Base-by-base conservation (phyloP, 352 stramenopile genomes). In the Phytophthora uliginosa region DNA sequence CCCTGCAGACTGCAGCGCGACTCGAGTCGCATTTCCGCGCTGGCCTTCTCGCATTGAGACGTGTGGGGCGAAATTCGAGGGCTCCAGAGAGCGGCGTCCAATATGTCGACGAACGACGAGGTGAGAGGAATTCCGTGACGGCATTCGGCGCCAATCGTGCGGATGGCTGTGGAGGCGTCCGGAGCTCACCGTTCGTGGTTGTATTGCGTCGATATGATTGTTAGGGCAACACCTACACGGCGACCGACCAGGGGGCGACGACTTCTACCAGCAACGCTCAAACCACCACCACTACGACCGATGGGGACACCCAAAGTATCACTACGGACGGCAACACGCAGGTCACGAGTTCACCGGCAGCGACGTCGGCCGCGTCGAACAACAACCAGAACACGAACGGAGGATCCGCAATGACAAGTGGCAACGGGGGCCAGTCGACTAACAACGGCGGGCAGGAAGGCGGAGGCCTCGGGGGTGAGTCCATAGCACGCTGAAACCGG, bases 251-350 rank as follows among this genome's bases (percentile, higher is more conserved):
- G 40, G 63, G n/a, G 9, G 17, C 59, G 17, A 68, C 56, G 22
- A 76, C 69, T 20, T 75, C 48, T 18, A 73, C 63, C 28, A 72
- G 22, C 56, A 72, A 76, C 22, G 69, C 55, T n/a, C 55, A 76
- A 54, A 70, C 67, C 4, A 74, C 67, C 4, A 74, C 66, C 2
- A 73, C 59, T 9, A 70, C 66, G 18, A 74, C 68, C 12, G 36
- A 75, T 17, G 68, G 57, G 15, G 66, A 70, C 48, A 55, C 63
- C 2, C 55, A 73, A 17, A 60, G 54, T 5, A 69, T 61, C n/a
- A 67, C 45, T 65, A 67, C 62, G n/a, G 63, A 66, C n/a, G 50
- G 53, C 38, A 69, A 54, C 47, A 64, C 40, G 18, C 63, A 68
- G 33, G 22, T 33, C 38, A 73, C 57, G 20, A 76, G 17, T 34